Percentiles rank a stretch among this genome's conserved stretches.
These are phyloP conservation scores for Quercus tomentella DNA, from an alignment of 331 rosid species.

Conservation along the genomic window DNA sequence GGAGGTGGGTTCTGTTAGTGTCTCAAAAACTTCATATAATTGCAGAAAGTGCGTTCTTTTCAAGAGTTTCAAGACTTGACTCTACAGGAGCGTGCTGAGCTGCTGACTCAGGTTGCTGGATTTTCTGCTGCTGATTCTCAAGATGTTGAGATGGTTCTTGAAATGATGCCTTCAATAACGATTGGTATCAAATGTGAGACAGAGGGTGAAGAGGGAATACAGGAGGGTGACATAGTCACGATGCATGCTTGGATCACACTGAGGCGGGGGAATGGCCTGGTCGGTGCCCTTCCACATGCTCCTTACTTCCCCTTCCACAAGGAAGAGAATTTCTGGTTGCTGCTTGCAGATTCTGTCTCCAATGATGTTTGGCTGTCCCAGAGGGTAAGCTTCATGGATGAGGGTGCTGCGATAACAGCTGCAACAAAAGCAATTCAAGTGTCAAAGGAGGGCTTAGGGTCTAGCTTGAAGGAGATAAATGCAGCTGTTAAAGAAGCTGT, in stretches of 20 bases:
- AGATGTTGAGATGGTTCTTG: conserved; percentile 77
- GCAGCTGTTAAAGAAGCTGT: conserved; percentile 72
- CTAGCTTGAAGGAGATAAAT: conserved; percentile 61
- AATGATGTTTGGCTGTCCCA: conserved; percentile 90
- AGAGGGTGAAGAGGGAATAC: conserved; percentile 95
- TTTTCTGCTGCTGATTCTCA: conserved; percentile 63
- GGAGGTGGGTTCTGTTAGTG: too few species aligned
- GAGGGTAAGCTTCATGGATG: conserved; percentile 94
- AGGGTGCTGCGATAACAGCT: conserved; percentile 74
- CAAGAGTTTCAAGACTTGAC: conserved; percentile 85
- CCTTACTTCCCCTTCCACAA: conserved; percentile 87
- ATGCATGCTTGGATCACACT: conserved; percentile 78
- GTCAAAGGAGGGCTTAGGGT: conserved; percentile 86
- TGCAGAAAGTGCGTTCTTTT: conserved; percentile 85
- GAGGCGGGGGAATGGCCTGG: conserved; percentile 61
- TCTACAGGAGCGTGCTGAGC: conserved; percentile 75
- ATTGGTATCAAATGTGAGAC: conserved; percentile 72
- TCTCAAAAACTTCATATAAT: not conserved
- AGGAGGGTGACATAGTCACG: conserved; percentile 89
- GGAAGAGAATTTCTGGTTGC: conserved; percentile 86
- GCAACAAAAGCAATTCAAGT: conserved; percentile 88
- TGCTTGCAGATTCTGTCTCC: conserved; percentile 73
- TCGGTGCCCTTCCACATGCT: conserved; percentile 89
- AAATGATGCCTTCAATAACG: conserved; percentile 82
- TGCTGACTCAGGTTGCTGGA: conserved; percentile 72